Conservation (phyloP, 2,329 filamentous ascomycete genomes). For the Aspergillus tubingensis region DNA sequence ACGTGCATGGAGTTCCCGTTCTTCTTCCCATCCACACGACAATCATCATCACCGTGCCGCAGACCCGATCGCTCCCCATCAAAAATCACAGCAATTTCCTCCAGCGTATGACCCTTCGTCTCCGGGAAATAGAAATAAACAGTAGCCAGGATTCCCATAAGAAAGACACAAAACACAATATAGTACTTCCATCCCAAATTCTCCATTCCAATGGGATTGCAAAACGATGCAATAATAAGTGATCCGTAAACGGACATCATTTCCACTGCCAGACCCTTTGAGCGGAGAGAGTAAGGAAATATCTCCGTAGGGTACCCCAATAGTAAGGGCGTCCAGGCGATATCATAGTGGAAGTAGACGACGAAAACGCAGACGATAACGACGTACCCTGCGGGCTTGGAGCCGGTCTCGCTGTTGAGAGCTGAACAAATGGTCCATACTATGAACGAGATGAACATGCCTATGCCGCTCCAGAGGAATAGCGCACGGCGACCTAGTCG, state of each 20-base stretch:
- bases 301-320: slow-evolving; percentile 51
- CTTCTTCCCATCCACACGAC: too few relatives aligned
- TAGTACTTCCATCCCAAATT: slow-evolving; percentile 42
- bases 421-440: slow-evolving; percentile 46
- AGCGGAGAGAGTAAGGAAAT: slow-evolving; percentile 52
- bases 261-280: slow-evolving; percentile 49
- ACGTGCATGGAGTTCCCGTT: accelerated
- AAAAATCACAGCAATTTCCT: slow-evolving; percentile 41
- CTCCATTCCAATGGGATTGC: slow-evolving; percentile 34
- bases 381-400: slow-evolving; percentile 35
- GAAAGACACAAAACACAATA: slow-evolving; percentile 40
- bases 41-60: too few relatives aligned
- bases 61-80: neutral
- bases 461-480: slow-evolving; percentile 44
- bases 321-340: slow-evolving; percentile 27
- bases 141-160: slow-evolving; percentile 32
- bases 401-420: slow-evolving; percentile 35
- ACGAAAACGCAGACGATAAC: slow-evolving; percentile 41
- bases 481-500: slow-evolving; percentile 46
- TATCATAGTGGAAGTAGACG: slow-evolving; percentile 46
- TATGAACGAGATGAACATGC: slow-evolving; percentile 49
- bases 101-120: slow-evolving; percentile 35
- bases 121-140: slow-evolving; percentile 42
- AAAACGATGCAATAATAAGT: slow-evolving; percentile 10
- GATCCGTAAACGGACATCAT: slow-evolving; percentile 34